Percentiles rank a stretch among this genome's conserved stretches.
Evolutionary conservation across 2,329 filamentous ascomycete species (phyloP).

Genomic region (Aspergillus clavatus): DNA sequence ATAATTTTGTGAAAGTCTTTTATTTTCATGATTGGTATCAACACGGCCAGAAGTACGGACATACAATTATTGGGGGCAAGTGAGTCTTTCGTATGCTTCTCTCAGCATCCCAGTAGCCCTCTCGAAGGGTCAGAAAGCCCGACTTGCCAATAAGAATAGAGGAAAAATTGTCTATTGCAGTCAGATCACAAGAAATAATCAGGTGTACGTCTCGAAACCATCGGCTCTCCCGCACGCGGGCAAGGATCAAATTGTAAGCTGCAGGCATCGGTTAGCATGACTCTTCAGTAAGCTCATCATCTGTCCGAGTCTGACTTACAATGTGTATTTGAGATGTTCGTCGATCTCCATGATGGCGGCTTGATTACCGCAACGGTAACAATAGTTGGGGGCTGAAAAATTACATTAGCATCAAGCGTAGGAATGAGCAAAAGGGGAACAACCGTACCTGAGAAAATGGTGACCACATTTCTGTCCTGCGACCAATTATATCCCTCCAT

Average conservation of each 20-base stretch:
- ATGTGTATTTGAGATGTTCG: constrained; percentile 98
- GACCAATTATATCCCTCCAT: constrained; percentile 99
- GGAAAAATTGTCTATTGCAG: constrained; percentile 31
- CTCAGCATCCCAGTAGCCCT: constrained; percentile 26
- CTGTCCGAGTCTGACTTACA: constrained; percentile 58
- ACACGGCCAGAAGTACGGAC: constrained; percentile 33
- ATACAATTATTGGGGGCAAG: constrained; percentile 33
- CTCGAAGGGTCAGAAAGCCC: constrained; percentile 20
- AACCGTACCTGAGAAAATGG: constrained; percentile 85
- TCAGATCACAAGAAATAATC: constrained; percentile 87
- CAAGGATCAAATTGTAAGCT: constrained; percentile 99
- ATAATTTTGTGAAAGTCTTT: constrained; percentile 27
- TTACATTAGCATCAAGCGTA: constrained; percentile 18
- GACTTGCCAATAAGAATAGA: constrained; percentile 18
- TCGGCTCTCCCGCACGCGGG: constrained; percentile 92
- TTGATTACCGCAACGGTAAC: constrained; percentile 98
- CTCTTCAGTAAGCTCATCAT: background rate
- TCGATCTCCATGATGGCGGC: constrained; percentile 99
- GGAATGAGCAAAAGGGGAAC: constrained; percentile 24
- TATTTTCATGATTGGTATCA: constrained; percentile 41
- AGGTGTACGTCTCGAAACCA: constrained; percentile 95
- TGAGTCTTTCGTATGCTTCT: constrained; percentile 25
- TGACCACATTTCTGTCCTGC: constrained; percentile 95
- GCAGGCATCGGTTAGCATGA: constrained; percentile 9
- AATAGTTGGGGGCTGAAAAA: constrained; percentile 74